These are phyloP conservation scores for Asterochloris sp. DNA, from an alignment of 139 green algal species.

Conservation along the genomic window DNA sequence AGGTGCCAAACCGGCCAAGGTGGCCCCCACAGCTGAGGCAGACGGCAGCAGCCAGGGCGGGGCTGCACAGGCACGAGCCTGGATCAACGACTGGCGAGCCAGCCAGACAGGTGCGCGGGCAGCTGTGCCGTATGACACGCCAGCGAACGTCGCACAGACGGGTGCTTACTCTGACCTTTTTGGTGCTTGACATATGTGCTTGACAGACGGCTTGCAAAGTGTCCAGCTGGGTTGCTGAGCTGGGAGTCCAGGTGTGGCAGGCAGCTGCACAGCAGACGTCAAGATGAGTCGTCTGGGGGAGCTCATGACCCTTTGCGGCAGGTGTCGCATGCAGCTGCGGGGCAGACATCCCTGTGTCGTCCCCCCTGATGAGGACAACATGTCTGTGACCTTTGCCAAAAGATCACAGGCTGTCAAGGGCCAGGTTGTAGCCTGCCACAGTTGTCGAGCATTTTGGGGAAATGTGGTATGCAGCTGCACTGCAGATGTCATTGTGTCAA, in stretches of 20 bases:
- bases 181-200: not conserved
- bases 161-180: not conserved
- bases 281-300: too few relatives aligned
- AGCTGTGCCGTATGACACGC: not conserved
- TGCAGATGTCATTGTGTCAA: not conserved
- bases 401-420: too few relatives aligned
- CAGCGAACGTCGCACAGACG: not conserved
- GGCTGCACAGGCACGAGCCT: constrained; percentile 35
- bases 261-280: not conserved
- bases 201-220: not conserved
- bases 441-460: too few relatives aligned
- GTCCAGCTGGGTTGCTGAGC: not conserved
- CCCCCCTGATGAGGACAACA: too few relatives aligned
- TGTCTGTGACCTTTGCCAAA: too few relatives aligned
- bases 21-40: constrained; percentile 3
- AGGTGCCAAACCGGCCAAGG: constrained; percentile 1
- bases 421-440: too few relatives aligned
- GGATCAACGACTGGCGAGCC: constrained; percentile 40
- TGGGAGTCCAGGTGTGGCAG: not conserved
- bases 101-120: not conserved
- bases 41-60: not conserved
- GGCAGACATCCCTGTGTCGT: too few relatives aligned
- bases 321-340: too few relatives aligned
- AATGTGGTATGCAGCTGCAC: not conserved
- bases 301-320: too few relatives aligned